phyloP scores from a whole-genome alignment of 108 stramenopile species.

The Mayamaea pseudoterrestris region DNA sequence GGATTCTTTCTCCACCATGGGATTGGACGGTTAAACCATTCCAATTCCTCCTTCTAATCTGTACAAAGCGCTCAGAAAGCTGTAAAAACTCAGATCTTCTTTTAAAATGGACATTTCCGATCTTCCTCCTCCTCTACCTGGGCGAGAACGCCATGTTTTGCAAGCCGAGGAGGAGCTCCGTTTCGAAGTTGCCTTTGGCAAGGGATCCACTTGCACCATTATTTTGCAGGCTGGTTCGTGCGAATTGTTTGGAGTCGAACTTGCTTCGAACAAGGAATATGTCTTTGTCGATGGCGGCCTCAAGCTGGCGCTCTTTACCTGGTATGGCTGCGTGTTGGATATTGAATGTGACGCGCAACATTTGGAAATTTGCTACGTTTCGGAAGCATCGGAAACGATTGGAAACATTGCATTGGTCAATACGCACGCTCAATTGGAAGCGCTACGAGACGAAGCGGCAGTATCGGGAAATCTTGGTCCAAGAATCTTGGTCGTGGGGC shows the following conservation, averaged over 20 bases:
- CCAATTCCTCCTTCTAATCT: neutral
- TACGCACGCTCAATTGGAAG: constrained; percentile 86
- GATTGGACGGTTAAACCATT: neutral
- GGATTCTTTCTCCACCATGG: too few relatives aligned
- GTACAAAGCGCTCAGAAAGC: too few relatives aligned
- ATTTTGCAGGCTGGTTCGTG: constrained; percentile 30
- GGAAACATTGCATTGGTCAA: constrained; percentile 79
- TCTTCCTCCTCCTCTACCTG: neutral
- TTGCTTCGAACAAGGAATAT: constrained; percentile 44
- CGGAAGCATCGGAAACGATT: constrained; percentile 58
- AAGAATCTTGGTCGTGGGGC: constrained; percentile 67
- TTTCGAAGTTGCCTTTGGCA: constrained; percentile 34
- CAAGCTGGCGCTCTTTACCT: constrained; percentile 78
- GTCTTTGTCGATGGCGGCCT: constrained; percentile 32
- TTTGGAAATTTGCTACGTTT: constrained; percentile 41
- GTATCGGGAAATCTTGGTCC: constrained; percentile 34
- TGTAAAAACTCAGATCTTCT: too few relatives aligned
- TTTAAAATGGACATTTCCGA: constrained; percentile 7
- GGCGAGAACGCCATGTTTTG: constrained; percentile 27
- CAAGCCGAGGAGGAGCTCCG: constrained; percentile 39
- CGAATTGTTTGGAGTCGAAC: constrained; percentile 45
- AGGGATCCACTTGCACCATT: constrained; percentile 1
- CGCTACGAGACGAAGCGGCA: constrained; percentile 68
- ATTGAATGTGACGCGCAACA: constrained; percentile 10
- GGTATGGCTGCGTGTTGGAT: constrained; percentile 82